phyloP scores from a whole-genome alignment of 805 yeast species.

The Candida lessepsii region DNA sequence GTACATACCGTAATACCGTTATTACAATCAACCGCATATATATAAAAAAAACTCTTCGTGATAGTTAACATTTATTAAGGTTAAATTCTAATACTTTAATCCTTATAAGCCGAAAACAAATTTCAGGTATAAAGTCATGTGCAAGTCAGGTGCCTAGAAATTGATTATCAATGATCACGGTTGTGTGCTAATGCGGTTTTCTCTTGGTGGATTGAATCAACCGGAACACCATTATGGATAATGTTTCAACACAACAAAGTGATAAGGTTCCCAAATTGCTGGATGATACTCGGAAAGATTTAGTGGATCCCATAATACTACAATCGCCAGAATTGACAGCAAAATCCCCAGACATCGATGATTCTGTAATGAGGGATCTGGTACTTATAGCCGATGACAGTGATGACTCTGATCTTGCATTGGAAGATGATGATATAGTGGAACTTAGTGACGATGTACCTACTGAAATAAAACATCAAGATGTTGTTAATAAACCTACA shows the following conservation, averaged over 20 bases:
- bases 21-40: too few species aligned
- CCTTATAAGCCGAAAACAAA: too few species aligned
- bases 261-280: background rate
- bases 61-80: too few species aligned
- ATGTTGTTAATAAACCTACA: background rate
- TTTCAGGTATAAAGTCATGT: too few species aligned
- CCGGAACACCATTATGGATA: constrained; percentile 1
- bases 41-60: too few species aligned
- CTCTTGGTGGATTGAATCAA: constrained; percentile 2
- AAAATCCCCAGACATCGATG: background rate
- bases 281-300: too few species aligned
- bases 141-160: too few species aligned
- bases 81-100: too few species aligned
- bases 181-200: background rate
- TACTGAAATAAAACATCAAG: background rate
- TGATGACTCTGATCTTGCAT: constrained; percentile 1
- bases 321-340: background rate
- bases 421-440: constrained; percentile 8
- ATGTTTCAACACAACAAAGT: background rate
- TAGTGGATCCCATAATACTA: background rate
- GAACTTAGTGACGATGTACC: constrained; percentile 1
- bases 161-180: too few species aligned
- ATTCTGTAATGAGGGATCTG: background rate
- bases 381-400: background rate
- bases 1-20: too few species aligned